Evolutionary conservation across 2,329 filamentous ascomycete species (phyloP).

Genomic region (Malbranchea zuffiana): DNA sequence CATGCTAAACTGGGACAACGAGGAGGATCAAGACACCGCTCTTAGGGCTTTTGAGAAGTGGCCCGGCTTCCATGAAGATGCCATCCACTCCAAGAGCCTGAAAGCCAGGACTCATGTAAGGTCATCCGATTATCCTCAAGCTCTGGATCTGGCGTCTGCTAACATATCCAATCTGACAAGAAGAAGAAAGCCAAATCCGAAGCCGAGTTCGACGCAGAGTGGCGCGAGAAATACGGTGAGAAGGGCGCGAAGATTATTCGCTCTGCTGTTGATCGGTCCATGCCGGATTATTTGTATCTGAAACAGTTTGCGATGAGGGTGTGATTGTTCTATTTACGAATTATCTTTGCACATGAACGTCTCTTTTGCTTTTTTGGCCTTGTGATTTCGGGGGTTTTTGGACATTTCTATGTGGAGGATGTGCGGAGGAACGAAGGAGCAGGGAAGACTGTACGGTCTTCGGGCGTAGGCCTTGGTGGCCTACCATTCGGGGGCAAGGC

Average conservation of each 20-base stretch:
- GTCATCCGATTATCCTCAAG: slow-evolving; percentile 7
- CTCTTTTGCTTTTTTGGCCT: no score
- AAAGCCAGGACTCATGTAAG: slow-evolving; percentile 46
- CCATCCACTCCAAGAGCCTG: slow-evolving; percentile 68
- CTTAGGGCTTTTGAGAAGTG: slow-evolving; percentile 82
- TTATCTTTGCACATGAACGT: no score
- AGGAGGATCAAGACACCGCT: slow-evolving; percentile 59
- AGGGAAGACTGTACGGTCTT: no score
- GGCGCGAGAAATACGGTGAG: slow-evolving; percentile 51
- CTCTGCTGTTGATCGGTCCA: slow-evolving; percentile 48
- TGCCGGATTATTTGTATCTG: slow-evolving; percentile 52
- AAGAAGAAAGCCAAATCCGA: slow-evolving; percentile 35
- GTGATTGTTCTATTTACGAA: slow-evolving; percentile 14
- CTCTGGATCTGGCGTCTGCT: neutral
- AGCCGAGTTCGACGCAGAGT: slow-evolving; percentile 48
- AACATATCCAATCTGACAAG: slow-evolving; percentile 9
- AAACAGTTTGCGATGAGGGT: slow-evolving; percentile 54
- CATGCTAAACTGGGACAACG: slow-evolving; percentile 78
- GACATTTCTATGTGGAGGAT: no score
- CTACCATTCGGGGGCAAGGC: no score
- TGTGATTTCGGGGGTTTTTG: no score
- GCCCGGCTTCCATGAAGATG: slow-evolving; percentile 94
- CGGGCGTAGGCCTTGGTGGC: no score
- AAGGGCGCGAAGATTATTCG: slow-evolving; percentile 49
- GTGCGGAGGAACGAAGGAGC: no score